Evolutionary conservation across 768 basidiomycete species (phyloP).

Genomic region (Neoboletus brunneissimus): DNA sequence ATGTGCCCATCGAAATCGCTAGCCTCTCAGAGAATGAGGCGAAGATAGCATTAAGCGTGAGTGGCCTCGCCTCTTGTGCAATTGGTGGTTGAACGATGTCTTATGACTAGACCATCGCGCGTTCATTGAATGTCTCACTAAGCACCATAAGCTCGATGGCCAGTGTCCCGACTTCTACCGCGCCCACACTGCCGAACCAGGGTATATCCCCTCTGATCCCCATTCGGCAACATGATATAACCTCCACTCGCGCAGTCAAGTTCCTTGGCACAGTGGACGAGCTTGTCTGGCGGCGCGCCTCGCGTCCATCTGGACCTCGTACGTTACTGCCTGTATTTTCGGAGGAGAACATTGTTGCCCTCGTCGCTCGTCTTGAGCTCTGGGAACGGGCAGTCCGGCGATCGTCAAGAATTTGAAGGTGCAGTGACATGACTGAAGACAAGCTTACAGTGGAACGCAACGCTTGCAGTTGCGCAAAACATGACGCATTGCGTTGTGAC

Average conservation of each 20-base stretch:
- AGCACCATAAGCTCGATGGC: background rate
- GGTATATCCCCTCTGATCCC: background rate
- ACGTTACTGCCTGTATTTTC: constrained; percentile 19
- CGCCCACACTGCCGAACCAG: background rate
- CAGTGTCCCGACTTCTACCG: background rate
- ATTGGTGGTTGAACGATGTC: background rate
- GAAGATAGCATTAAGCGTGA: constrained; percentile 21
- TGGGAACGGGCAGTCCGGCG: constrained; percentile 31
- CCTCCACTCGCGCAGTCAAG: constrained; percentile 21
- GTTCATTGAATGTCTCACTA: constrained; percentile 14
- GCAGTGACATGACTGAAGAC: background rate
- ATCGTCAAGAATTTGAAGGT: constrained; percentile 13
- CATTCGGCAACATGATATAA: constrained; percentile 12
- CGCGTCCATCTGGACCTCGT: constrained; percentile 6
- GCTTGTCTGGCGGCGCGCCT: constrained; percentile 27
- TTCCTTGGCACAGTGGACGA: constrained; percentile 29
- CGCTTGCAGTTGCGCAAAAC: background rate
- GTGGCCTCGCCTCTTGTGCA: background rate
- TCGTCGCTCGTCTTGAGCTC: constrained; percentile 26
- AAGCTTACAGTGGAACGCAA: background rate
- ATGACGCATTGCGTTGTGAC: background rate
- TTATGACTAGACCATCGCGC: constrained; percentile 9
- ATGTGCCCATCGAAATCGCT: constrained; percentile 15
- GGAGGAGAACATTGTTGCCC: constrained; percentile 23
- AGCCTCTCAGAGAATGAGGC: constrained; percentile 24